Base-by-base conservation (phyloP, 768 basidiomycete species). In the Cantharellus cinnabarinus region DNA sequence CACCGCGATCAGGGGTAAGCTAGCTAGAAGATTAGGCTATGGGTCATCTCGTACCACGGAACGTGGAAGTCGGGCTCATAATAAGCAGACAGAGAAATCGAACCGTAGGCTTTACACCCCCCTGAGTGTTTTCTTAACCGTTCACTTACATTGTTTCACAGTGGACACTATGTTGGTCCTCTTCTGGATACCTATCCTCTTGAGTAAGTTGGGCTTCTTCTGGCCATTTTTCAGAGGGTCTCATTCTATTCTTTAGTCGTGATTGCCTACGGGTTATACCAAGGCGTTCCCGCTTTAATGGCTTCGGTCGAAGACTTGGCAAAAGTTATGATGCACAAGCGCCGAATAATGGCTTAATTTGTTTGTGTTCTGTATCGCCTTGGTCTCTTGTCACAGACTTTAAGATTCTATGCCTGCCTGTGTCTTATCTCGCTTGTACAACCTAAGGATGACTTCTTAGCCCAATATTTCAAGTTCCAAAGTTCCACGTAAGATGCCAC, bases 161-260 rank as follows among this genome's bases (percentile, higher is more conserved):
- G 85, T 83, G 70, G 87, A 90, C 67, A 81, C 80, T 48, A 90
- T 90, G 87, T 77, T 90, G 52, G 66, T 86, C 41, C 67, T 83
- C 48, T 90, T 90, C 73, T 90, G 87, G 87, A 74, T 90, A 64
- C 87, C 87, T 15, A 85, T 89, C 65, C 73, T 90, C 4, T 69
- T 89, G 61, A 70, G 86, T 89, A 65, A 72, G 85, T 79, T 48
- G 44, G 10, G 44, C 10, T 48, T 48, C 44, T 48, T 48, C 44
- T 10, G 10, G 29, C 44, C 10, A 10, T 48, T 48, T 10, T 48
- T 29, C 10, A 48, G 44, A 10, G 44, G 29, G 10, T 29, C 44
- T 10, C 29, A 10, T 48, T 29, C 44, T 48, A 10, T 48, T 48
- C 29, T 48, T 48, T 29, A 48, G 44, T 48, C 44, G 44, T 48